These are phyloP conservation scores for Mangifera indica DNA, from an alignment of 345 rosid species.

Conservation along the genomic window DNA sequence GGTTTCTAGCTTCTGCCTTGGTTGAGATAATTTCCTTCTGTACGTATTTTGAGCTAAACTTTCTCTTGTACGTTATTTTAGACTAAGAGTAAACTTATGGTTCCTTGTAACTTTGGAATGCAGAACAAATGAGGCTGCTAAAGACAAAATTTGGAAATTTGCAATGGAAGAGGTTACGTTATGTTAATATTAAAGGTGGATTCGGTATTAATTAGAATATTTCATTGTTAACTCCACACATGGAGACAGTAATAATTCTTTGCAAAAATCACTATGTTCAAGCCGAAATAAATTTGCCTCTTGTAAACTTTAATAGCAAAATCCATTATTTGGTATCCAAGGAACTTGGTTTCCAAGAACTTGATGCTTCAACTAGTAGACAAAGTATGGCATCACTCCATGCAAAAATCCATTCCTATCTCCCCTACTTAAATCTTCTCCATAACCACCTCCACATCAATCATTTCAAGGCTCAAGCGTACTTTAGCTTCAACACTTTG, in stretches of 20 bases:
- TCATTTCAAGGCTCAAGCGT: background rate
- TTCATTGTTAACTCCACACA: too few species aligned
- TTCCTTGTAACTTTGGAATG: background rate
- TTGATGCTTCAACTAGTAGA: slow-evolving; percentile 2
- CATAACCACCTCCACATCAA: background rate
- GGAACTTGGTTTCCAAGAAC: background rate
- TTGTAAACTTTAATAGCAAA: too few species aligned
- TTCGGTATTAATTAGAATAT: too few species aligned
- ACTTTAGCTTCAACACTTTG: background rate
- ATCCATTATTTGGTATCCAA: too few species aligned
- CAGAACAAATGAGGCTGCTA: too few species aligned
- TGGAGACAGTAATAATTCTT: too few species aligned
- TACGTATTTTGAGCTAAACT: too few species aligned
- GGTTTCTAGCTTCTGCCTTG: background rate
- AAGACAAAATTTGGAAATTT: too few species aligned
- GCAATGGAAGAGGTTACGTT: too few species aligned
- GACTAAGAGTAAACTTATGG: background rate
- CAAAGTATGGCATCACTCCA: slow-evolving; percentile 20
- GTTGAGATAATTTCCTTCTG: background rate
- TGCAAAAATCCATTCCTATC: background rate
- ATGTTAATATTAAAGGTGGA: too few species aligned
- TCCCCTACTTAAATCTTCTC: slow-evolving; percentile 17
- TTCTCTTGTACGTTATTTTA: background rate
- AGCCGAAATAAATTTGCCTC: too few species aligned
- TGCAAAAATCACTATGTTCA: too few species aligned